Conservation (phyloP, 1,139 yeast genomes). For the Lodderomyces metapsilosis region DNA sequence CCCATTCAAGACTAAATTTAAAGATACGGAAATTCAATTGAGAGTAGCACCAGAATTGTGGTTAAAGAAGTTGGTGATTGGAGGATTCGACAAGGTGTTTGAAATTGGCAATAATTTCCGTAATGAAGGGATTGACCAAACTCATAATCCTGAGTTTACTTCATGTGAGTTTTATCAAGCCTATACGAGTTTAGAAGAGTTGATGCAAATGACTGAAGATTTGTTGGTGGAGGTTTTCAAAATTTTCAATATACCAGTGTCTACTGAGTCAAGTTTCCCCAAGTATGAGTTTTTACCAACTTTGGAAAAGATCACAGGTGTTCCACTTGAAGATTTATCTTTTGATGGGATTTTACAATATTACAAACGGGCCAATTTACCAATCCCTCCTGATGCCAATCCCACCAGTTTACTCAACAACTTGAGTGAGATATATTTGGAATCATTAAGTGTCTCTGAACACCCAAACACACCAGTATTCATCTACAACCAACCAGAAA, state of each 20-base stretch:
- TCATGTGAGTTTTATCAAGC: conserved; percentile 92
- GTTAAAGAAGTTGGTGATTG: conserved; percentile 77
- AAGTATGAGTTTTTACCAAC: conserved; percentile 62
- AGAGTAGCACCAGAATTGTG: conserved; percentile 95
- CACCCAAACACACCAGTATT: conserved; percentile 55
- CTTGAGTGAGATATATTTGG: conserved; percentile 61
- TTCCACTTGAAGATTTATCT: conserved; percentile 39
- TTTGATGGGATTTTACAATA: conserved; percentile 39
- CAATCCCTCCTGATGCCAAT: conserved; percentile 45
- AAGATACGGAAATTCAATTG: conserved; percentile 47
- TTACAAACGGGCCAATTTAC: conserved; percentile 26
- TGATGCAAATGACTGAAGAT: conserved; percentile 64
- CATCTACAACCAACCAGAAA: conserved; percentile 79
- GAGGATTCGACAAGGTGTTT: conserved; percentile 83
- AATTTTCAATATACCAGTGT: conserved; percentile 14
- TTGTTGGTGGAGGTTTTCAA: conserved; percentile 43
- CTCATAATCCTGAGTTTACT: conserved; percentile 95
- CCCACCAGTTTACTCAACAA: conserved; percentile 64
- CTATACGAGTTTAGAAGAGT: conserved; percentile 65
- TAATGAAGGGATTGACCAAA: conserved; percentile 89
- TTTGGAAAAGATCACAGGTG: conserved; percentile 46
- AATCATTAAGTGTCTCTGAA: conserved; percentile 47
- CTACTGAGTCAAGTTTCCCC: conserved; percentile 17
- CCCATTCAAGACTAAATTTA: conserved; percentile 69
- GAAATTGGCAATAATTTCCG: conserved; percentile 86